Evolutionary conservation across 306 rosid species (phyloP), one percentile per base, ranked within the genome.

Genomic region (Arachis hypogaea): DNA sequence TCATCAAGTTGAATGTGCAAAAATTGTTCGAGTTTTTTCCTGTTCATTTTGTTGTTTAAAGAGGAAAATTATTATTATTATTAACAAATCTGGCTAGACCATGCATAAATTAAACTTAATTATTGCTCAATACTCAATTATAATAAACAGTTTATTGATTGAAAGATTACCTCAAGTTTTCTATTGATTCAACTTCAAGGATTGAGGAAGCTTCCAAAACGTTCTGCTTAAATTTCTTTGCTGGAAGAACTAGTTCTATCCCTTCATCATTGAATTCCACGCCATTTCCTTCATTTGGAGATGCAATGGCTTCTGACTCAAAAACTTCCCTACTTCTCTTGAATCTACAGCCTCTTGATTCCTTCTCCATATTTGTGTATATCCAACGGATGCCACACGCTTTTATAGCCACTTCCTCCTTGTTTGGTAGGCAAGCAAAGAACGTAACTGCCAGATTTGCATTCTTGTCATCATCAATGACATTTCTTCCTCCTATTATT

Each of bases 301-400:
- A 18, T 12, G 10, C 58, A 11, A 7, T n/a, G 30, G 72, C 36
- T 50, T 51, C 28, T 22, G 28, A 22, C 28, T 22, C 28, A 22
- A 22, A 22, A 28, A 33, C 33, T n/a, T 62, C 8, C 18, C 18
- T 41, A 5, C 36, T 30, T 46, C 33, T 42, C 47, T 62, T 38
- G 5, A 5, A 40, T 16, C 14, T 43, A 6, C 45, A 9, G 7
- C 50, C 0, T 30, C 40, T 30, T 43, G 46, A 5, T 51, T 5
- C 12, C 52, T 43, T 47, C 30, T 45, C 29, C n/a, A 5, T 18
- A 42, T 56, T 50, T 51, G 16, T 9, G 41, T 50, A 36, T 44
- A 52, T 3, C 51, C 72, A 66, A 43, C 61, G 51, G 51, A 46
- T 46, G 51, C 83, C 72, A 63, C 80, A 74, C 65, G 50, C 63